Percentiles rank a stretch among this genome's conserved stretches.
These are phyloP conservation scores for Starmerella riodocensis DNA, from an alignment of 805 yeast species.

Conservation along the genomic window DNA sequence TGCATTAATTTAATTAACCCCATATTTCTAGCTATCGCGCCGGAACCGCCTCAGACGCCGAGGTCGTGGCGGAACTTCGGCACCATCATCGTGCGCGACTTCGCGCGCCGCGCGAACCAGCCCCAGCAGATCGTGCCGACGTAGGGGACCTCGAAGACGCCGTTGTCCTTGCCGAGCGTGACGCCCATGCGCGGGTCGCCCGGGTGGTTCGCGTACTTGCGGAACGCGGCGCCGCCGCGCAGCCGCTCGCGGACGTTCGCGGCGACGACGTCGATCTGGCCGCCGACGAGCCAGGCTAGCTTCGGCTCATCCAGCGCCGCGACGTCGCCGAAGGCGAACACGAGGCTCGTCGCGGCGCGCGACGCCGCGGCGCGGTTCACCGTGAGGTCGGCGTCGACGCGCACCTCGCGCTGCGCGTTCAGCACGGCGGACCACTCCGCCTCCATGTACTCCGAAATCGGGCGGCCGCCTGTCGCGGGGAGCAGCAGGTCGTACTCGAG, in stretches of 20 bases:
- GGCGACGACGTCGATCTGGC: neutral
- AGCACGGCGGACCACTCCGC: conserved; percentile 3
- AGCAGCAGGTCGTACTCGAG: conserved; percentile 2
- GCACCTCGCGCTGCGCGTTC: conserved; percentile 2
- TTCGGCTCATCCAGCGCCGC: conserved; percentile 8
- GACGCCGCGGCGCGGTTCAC: neutral
- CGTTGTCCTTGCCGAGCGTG: conserved; percentile 4
- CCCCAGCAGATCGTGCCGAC: conserved; percentile 5
- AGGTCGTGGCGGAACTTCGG: conserved; percentile 3
- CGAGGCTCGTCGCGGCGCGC: neutral
- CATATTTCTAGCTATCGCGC: no score
- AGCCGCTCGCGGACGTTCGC: conserved; percentile 1
- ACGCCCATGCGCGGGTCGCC: conserved; percentile 7
- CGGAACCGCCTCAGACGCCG: neutral
- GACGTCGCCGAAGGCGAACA: conserved; percentile 9
- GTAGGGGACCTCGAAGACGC: conserved; percentile 6
- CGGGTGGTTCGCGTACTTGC: conserved; percentile 1
- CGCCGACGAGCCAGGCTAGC: conserved; percentile 7
- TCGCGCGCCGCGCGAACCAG: conserved; percentile 5
- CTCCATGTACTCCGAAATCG: conserved; percentile 4
- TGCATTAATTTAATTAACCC: no score
- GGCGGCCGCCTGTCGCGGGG: conserved; percentile 5
- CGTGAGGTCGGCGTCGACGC: neutral
- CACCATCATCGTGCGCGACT: conserved; percentile 5
- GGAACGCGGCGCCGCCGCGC: neutral